phyloP scores from a whole-genome alignment of 1,284 basidiomycete species.

The Porodaedalea pini region DNA sequence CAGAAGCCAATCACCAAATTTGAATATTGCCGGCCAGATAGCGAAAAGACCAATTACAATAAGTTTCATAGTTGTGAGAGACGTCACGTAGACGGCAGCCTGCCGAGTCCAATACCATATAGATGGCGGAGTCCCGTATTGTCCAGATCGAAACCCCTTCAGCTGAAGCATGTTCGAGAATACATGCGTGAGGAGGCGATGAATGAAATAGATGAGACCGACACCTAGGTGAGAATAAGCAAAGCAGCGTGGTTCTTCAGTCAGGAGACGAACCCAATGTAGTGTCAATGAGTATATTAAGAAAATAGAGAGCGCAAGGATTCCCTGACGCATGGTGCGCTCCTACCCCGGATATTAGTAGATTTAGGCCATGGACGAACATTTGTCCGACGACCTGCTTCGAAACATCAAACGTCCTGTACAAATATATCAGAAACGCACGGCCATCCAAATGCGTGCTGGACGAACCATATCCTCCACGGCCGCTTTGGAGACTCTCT shows the following conservation, averaged over 20 bases:
- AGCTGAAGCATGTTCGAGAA: conserved; percentile 63
- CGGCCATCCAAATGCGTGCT: neutral
- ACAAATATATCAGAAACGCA: neutral
- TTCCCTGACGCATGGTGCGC: conserved; percentile 71
- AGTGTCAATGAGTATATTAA: conserved; percentile 93
- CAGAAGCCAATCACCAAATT: conserved; percentile 78
- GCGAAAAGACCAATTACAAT: conserved; percentile 75
- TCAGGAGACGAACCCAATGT: conserved; percentile 59
- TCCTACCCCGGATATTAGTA: conserved; percentile 71
- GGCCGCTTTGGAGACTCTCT: conserved; percentile 80
- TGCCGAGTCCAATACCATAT: conserved; percentile 78
- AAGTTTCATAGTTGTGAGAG: conserved; percentile 88
- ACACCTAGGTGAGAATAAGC: conserved; percentile 54
- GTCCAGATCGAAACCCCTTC: conserved; percentile 81
- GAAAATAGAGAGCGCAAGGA: conserved; percentile 89
- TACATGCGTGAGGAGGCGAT: conserved; percentile 68
- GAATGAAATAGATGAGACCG: conserved; percentile 75
- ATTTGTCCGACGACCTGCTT: conserved; percentile 93
- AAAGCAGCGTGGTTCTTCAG: conserved; percentile 6
- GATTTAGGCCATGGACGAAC: conserved; percentile 85
- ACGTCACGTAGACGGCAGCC: conserved; percentile 79
- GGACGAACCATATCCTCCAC: conserved; percentile 85
- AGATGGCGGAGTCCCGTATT: conserved; percentile 81
- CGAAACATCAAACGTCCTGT: conserved; percentile 81
- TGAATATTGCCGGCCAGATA: conserved; percentile 68